Evolutionary conservation across 371 early-diverging fungal species (phyloP).

Genomic region (Syncephalastrum racemosum): DNA sequence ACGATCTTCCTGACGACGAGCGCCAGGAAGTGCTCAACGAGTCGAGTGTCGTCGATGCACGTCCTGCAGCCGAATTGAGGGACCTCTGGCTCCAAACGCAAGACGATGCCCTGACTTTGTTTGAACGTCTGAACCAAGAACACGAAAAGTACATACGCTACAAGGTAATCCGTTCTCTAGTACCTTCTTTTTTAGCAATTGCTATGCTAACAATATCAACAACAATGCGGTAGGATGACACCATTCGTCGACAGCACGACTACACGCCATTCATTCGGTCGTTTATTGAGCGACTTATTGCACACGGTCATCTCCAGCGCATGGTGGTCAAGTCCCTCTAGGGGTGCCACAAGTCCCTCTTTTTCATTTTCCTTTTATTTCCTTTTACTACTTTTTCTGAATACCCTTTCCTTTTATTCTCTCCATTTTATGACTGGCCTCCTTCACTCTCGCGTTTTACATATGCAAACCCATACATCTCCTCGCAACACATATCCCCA

Average conservation of each 20-base stretch:
- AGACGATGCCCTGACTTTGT: constrained; percentile 20
- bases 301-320: constrained; percentile 21
- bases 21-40: constrained; percentile 11
- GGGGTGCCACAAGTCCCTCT: background rate
- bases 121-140: constrained; percentile 20
- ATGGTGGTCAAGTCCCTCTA: constrained; percentile 12
- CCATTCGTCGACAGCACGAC: constrained; percentile 21
- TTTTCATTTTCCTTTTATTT: background rate
- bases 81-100: constrained; percentile 28
- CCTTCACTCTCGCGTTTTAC: background rate
- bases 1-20: constrained; percentile 20
- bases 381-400: background rate
- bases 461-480: constrained; percentile 1
- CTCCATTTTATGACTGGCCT: background rate
- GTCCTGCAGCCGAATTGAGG: constrained; percentile 14
- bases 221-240: constrained; percentile 15
- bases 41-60: constrained; percentile 5
- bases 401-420: constrained; percentile 7
- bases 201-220: constrained; percentile 3
- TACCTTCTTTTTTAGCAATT: background rate
- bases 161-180: constrained; percentile 14
- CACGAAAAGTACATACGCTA: constrained; percentile 21
- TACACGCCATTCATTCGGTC: constrained; percentile 28
- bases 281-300: constrained; percentile 17
- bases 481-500: too few species aligned